A percentile compares a stretch with the other conserved stretches of the same genome.
Evolutionary conservation across 305 asterid species (phyloP).

Genomic region (Fraxinus nigra): DNA sequence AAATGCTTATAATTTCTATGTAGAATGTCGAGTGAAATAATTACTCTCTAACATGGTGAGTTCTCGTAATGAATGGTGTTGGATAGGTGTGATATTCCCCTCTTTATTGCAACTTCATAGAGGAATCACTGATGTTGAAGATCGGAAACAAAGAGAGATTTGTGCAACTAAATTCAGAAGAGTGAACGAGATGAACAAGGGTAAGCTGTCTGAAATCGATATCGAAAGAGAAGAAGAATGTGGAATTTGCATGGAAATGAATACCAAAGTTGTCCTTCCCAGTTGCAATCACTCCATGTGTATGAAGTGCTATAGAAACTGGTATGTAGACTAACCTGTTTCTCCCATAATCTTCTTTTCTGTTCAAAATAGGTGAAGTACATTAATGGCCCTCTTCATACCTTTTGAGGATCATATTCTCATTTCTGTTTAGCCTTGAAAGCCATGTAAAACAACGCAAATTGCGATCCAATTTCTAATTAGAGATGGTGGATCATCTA

Average conservation of each 20-base stretch:
- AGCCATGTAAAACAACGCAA: background rate
- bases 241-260: slow-evolving; percentile 83
- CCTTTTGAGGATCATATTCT: background rate
- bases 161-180: slow-evolving; percentile 57
- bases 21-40: background rate
- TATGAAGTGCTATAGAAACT: slow-evolving; percentile 63
- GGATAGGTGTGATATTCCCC: slow-evolving; percentile 79
- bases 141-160: slow-evolving; percentile 69
- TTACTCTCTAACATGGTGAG: background rate
- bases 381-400: background rate
- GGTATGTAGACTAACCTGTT: slow-evolving; percentile 40
- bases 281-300: slow-evolving; percentile 77
- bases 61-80: background rate
- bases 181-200: slow-evolving; percentile 58
- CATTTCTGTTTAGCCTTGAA: background rate
- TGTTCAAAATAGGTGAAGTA: background rate
- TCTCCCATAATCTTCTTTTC: background rate
- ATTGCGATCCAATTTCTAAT: background rate
- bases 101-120: slow-evolving; percentile 74
- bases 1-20: background rate
- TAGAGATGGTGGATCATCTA: background rate
- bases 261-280: slow-evolving; percentile 72
- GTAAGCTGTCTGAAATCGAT: slow-evolving; percentile 74
- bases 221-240: slow-evolving; percentile 91
- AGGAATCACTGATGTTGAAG: slow-evolving; percentile 83